Conservation (phyloP, 306 rosid species). For the Macrotyloma uniflorum region DNA sequence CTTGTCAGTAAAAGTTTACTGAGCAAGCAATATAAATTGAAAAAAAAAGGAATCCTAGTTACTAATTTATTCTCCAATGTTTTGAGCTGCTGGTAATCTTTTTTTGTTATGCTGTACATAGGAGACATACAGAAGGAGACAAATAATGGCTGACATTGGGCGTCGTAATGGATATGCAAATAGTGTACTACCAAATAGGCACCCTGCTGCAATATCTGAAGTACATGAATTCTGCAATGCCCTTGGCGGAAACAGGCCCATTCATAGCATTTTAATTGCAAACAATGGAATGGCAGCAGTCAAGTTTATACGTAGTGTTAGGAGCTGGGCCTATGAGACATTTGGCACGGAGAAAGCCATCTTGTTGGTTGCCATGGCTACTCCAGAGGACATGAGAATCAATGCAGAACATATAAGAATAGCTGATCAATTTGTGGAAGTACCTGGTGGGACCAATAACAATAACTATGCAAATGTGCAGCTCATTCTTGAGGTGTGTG, state of each 20-base stretch:
- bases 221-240: conserved; percentile 79
- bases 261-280: conserved; percentile 93
- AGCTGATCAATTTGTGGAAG: conserved; percentile 99
- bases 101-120: conserved; percentile 51
- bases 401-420: conserved; percentile 99
- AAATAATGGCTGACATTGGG: conserved; percentile 52
- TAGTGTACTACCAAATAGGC: conserved; percentile 60
- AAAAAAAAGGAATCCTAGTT: neutral
- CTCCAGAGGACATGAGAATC: conserved; percentile 99
- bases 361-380: conserved; percentile 99
- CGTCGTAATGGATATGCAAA: conserved; percentile 64
- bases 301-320: conserved; percentile 91
- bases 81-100: conserved; percentile 32
- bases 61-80: conserved; percentile 12
- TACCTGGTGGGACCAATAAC: conserved; percentile 99
- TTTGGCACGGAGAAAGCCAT: conserved; percentile 96
- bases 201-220: conserved; percentile 69
- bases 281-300: conserved; percentile 99
- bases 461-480: conserved; percentile 99
- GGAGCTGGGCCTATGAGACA: conserved; percentile 97
- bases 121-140: conserved; percentile 56
- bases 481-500: conserved; percentile 90
- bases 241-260: conserved; percentile 92
- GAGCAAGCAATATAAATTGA: conserved; percentile 18
- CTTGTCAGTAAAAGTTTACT: conserved; percentile 5